Evolutionary conservation across 495 filamentous ascomycete species (phyloP), one percentile per base, ranked within the genome.

Genomic region (Neurospora pannonica): DNA sequence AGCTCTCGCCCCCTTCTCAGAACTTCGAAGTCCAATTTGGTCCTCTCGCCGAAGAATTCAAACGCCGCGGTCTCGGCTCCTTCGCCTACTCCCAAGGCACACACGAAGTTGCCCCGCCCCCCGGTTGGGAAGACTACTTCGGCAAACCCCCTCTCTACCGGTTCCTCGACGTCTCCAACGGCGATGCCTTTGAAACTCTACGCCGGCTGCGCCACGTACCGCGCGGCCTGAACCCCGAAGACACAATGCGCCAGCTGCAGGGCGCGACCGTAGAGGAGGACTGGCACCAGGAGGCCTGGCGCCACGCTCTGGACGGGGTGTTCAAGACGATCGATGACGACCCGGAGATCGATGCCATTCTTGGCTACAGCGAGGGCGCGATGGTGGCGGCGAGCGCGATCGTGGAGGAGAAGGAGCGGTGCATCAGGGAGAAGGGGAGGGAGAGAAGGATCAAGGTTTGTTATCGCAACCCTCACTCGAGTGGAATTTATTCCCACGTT

Each of bases 351-450:
- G 83, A 89, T 21, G 82, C 77, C 3, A 75, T 89, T 19, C 81
- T 88, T 24, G 87, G 85, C 0, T 90, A 88, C 75, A 87, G 84
- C 0, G 88, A 90, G 75, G 88, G 89, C 34, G 86, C 87, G 4
- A 81, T 83, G 54, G 79, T 89, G 6, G 88, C 84, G 0, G 85
- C 86, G 3, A 84, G 81, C 13, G 71, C 88, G n/a, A 75, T 88
- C 39, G 76, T 88, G 0, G 86, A 88, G 74, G 87, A 89, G 75
- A 79, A 81, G 31, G 73, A 80, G 60, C 77, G 82, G 48, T 79
- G 76, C 19, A 75, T 81, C 71, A 77, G 77, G 43, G 54, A 67
- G 28, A 77, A 70, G 2, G 88, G 87, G 0, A 76, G 82, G 5
- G 78, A 75, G 3, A 81, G 82, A 31, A 81, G 82, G n/a, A 82